These are phyloP conservation scores for Xylaria arbuscula DNA, from an alignment of 2,329 filamentous ascomycete species.

Conservation along the genomic window DNA sequence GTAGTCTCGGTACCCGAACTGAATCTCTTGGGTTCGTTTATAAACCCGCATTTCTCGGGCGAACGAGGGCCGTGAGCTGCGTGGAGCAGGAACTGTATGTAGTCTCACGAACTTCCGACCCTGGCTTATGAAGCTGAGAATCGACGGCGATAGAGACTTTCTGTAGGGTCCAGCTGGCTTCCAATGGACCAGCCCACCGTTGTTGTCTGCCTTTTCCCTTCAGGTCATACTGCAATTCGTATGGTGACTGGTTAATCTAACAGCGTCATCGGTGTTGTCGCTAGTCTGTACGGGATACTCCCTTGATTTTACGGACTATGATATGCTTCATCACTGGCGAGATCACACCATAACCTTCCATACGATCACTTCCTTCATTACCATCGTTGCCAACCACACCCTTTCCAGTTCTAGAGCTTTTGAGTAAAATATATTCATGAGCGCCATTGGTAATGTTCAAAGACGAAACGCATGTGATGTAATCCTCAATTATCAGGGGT, in stretches of 20 bases:
- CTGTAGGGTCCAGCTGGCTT: background rate
- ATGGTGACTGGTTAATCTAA: background rate
- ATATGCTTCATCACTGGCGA: background rate
- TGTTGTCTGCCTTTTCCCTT: too few species aligned
- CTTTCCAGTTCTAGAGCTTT: background rate
- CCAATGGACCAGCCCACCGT: background rate
- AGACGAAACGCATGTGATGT: background rate
- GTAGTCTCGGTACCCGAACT: slow-evolving; percentile 16
- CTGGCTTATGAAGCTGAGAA: background rate
- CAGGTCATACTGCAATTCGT: background rate
- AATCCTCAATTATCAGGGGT: slow-evolving; percentile 1
- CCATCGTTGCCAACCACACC: background rate
- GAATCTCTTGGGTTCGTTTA: background rate
- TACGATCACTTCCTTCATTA: background rate
- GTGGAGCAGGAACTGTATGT: background rate
- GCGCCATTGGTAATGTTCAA: background rate
- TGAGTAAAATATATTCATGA: background rate
- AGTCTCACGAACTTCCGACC: background rate
- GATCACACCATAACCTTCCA: background rate
- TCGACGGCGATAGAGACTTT: background rate
- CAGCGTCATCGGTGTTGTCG: background rate
- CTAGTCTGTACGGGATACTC: background rate
- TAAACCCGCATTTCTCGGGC: slow-evolving; percentile 11
- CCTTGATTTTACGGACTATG: background rate
- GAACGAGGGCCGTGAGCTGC: background rate